Base-by-base conservation (phyloP, 2,329 filamentous ascomycete species). In the Microcyclosporella mali region DNA sequence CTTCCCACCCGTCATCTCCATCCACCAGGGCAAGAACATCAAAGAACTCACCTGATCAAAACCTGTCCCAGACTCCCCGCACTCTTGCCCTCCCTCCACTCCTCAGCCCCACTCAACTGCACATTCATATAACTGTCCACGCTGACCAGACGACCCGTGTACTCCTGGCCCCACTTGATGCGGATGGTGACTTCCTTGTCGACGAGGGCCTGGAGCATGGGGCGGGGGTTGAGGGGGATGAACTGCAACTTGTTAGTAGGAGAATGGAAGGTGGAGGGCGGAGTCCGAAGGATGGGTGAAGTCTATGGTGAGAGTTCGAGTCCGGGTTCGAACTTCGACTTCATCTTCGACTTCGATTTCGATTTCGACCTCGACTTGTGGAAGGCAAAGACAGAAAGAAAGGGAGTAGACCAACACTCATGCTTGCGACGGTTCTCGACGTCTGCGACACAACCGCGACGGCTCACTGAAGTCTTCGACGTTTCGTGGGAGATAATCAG, bases 61-160 rank as follows among this genome's bases (percentile, higher is more conserved):
- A 98, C 89, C 69, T 95, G 85, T 6, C 92, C 92, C 53, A 98
- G 70, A 37, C 79, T 79, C 44, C 88, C 90, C 28, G 84, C 88
- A 65, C 81, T 82, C 76, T 94, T 85, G 56, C 87, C 84, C 63
- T 88, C 81, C 61, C 95, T 85, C 69, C 84, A 95, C 69, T 98
- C 92, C 70, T 95, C 86, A 39, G 90, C 89, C 59, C 84, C 83
- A 54, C 82, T 81, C 51, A 98, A 78, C 71, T 97, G 88, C 52
- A 98, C 82, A 73, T 98, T 98, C 90, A 98, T 97, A 74, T 98
- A 98, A 63, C 85, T 88, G 72, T 98, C 92, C 62, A 94, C 86
- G 59, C 85, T 90, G 62, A 95, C 85, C 50, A 98, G 79, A 54
- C 80, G 79, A 65, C 92, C 92, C 67, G 90, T 94, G 78, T 98